Percentiles rank a stretch among this genome's conserved stretches.
phyloP scores from a whole-genome alignment of 495 filamentous ascomycete species.

The Rusavskia elegans region DNA sequence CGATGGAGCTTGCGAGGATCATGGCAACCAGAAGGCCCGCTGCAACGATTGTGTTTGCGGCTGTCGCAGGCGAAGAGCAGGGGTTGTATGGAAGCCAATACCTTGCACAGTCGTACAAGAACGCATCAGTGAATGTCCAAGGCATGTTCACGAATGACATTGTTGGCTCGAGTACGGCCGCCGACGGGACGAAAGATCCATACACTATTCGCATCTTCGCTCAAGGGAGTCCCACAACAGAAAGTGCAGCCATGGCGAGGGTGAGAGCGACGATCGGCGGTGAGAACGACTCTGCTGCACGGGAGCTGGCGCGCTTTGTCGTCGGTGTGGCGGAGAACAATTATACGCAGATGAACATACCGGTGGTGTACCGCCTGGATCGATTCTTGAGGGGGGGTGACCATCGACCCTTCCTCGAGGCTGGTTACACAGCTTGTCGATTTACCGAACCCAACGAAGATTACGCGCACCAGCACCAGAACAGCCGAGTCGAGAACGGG shows the following conservation, averaged over 20 bases:
- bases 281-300: slow-evolving; percentile 36
- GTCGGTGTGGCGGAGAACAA: slow-evolving; percentile 18
- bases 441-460: slow-evolving; percentile 39
- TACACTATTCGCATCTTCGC: slow-evolving; percentile 34
- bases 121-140: slow-evolving; percentile 28
- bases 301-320: slow-evolving; percentile 32
- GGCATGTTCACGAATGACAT: slow-evolving; percentile 38
- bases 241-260: slow-evolving; percentile 17
- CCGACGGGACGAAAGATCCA: slow-evolving; percentile 24
- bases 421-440: slow-evolving; percentile 29
- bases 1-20: slow-evolving; percentile 33
- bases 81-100: slow-evolving; percentile 29
- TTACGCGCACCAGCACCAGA: slow-evolving; percentile 38
- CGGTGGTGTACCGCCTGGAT: slow-evolving; percentile 34
- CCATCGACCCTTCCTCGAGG: slow-evolving; percentile 32
- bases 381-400: slow-evolving; percentile 37
- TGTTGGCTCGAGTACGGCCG: slow-evolving; percentile 27
- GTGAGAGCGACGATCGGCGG: slow-evolving; percentile 27
- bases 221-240: slow-evolving; percentile 23
- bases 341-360: slow-evolving; percentile 20
- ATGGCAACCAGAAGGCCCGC: slow-evolving; percentile 24
- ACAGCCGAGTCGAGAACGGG: slow-evolving; percentile 27
- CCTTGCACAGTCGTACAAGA: slow-evolving; percentile 30
- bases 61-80: slow-evolving; percentile 38
- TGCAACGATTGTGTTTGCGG: slow-evolving; percentile 35